Base-by-base conservation (phyloP, 2,329 filamentous ascomycete genomes). In the Botryotinia globosa region DNA sequence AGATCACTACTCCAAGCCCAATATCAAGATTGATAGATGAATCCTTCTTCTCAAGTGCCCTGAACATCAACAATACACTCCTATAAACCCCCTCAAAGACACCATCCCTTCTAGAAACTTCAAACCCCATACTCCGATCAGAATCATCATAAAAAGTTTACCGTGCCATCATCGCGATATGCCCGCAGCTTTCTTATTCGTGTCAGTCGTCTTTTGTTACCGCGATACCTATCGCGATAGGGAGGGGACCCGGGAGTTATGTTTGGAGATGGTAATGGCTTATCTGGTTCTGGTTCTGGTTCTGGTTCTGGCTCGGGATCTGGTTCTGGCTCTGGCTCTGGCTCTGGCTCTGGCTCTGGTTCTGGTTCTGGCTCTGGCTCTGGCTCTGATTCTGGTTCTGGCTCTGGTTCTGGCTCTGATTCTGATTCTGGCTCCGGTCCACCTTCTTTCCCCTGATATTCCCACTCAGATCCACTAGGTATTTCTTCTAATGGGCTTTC, bases 21-120 rank as follows among this genome's bases (percentile, higher is more conserved):
- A 29, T 54, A 29, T 9, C 1, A 1, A 54, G 3, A 0, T 18
- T 29, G 8, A 54, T 16, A 29, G 14, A 29, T 14, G 25, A 54
- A 54, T n/a, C 1, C 14, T 14, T 54, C n/a, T 18, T 29, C 8
- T 1, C 51, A 29, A 29, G 6, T 29, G 8, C 0, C 1, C 3
- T n/a, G 18, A 54, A 54, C 22, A 54, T 25, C 6, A 16, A 29
- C n/a, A 18, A 56, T 32, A 29, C 3, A 56, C 6, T 0, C n/a
- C 14, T 9, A 56, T 56, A 29, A 3, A 56, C 18, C 18, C 3
- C n/a, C 3, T 0, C n/a, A 0, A 29, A 0, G 18, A 29, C 7
- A 56, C 16, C 14, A 18, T 29, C 14, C 14, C n/a, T 18, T 1
- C 14, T 4, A 18, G 14, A 16, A 56, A 29, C n/a, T 32, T 56